A percentile compares a stretch with the other conserved stretches of the same genome.
Conservation (phyloP, 352 stramenopile genomes). For the Phytophthora quininea region DNA sequence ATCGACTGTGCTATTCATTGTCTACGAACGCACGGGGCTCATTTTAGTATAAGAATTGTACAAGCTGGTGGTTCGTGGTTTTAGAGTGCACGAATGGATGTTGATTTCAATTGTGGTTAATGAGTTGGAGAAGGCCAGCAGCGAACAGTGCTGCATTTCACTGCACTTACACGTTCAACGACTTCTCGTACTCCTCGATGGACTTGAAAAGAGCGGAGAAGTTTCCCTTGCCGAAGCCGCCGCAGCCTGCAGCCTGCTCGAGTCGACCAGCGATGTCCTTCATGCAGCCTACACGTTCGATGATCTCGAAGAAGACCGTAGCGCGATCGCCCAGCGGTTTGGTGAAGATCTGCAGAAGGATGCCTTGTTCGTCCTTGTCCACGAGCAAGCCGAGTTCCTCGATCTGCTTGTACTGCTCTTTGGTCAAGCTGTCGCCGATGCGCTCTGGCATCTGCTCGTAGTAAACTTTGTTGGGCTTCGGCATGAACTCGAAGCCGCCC, state of each 20-base stretch:
- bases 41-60: constrained; percentile 52
- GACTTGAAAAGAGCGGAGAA: constrained; percentile 93
- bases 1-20: constrained; percentile 73
- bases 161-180: constrained; percentile 64
- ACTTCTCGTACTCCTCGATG: constrained; percentile 92
- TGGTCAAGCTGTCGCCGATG: constrained; percentile 81
- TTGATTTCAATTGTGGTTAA: constrained; percentile 3
- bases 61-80: background rate
- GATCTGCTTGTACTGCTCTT: constrained; percentile 91
- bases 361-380: constrained; percentile 95
- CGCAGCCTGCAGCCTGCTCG: constrained; percentile 80
- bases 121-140: background rate
- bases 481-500: constrained; percentile 89
- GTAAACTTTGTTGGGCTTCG: constrained; percentile 85
- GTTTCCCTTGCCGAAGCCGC: constrained; percentile 93
- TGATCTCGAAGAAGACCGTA: constrained; percentile 94
- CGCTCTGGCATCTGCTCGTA: constrained; percentile 89
- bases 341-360: constrained; percentile 94
- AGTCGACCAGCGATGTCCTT: constrained; percentile 66
- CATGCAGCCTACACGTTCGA: constrained; percentile 93
- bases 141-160: background rate
- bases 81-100: background rate
- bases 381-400: constrained; percentile 93
- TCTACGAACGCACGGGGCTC: constrained; percentile 78
- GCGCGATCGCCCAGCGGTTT: constrained; percentile 86